Conservation (phyloP, 2,329 filamentous ascomycete genomes). For the Immersiporthe knoxdaviesiana region DNA sequence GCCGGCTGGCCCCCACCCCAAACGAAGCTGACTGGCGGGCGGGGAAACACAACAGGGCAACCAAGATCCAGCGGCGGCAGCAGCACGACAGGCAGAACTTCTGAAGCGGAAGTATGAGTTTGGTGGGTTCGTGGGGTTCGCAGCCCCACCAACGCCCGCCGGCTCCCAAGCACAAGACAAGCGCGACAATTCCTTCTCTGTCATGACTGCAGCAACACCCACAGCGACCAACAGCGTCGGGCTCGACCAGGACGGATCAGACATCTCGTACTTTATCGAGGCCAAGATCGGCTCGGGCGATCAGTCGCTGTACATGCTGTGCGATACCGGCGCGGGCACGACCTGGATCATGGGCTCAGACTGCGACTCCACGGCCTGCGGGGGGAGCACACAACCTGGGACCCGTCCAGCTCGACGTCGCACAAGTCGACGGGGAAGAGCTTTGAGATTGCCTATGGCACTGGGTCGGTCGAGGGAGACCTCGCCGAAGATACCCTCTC, state of each 20-base stretch:
- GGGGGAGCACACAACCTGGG: constrained; percentile 70
- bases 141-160: constrained; percentile 29
- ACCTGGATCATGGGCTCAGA: constrained; percentile 81
- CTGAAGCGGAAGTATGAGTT: constrained; percentile 50
- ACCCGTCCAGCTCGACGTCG: constrained; percentile 65
- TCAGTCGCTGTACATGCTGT: constrained; percentile 62
- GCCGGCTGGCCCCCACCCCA: not conserved
- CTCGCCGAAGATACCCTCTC: constrained; percentile 68
- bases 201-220: constrained; percentile 52
- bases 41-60: not conserved
- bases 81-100: constrained; percentile 44
- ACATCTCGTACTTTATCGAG: constrained; percentile 67
- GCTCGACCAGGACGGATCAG: constrained; percentile 66
- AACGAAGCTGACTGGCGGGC: not conserved
- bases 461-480: constrained; percentile 71
- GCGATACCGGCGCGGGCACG: constrained; percentile 70
- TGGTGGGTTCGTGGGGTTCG: constrained; percentile 36
- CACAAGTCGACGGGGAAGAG: constrained; percentile 55
- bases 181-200: constrained; percentile 51
- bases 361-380: constrained; percentile 70
- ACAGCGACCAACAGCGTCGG: constrained; percentile 54
- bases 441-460: constrained; percentile 76
- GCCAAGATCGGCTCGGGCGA: constrained; percentile 58
- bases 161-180: constrained; percentile 36
- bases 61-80: constrained; percentile 37